Evolutionary conservation across 1,284 basidiomycete genomes (phyloP), one percentile per base, ranked within the genome.

Genomic region (Flammula alnicola): DNA sequence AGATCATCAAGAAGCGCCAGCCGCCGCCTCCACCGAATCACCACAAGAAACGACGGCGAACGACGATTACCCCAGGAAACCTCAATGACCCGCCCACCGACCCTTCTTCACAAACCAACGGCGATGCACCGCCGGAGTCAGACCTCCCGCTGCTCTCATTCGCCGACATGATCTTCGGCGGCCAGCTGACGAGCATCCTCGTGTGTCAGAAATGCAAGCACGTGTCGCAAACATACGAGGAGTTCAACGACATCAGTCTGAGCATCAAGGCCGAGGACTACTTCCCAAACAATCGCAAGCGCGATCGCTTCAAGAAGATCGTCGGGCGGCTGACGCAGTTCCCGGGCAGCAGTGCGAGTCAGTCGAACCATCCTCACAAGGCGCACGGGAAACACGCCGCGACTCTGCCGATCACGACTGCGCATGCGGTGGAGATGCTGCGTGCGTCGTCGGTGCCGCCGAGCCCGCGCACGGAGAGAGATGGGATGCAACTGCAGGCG

Each of bases 161-260:
- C 57, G 81, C 91, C 7, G 93, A 96, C 67, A 88, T 90, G 73
- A 77, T 97, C 46, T 98, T 97, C 62, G 89, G 91, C 44, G 95
- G 95, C 4, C 82, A 84, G 56, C 78, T 97, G 33, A 87, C 92
- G 3, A 91, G 87, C 70, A 88, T 96, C 61, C 87, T 98, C 40
- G 90, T 98, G 3, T 98, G 95, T 68, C 93, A 95, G 63, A 85
- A 86, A 48, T 98, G 95, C 81, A 94, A 95, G 67, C 78, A 92
- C 69, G 80, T 95, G 44, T 95, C 93, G 3, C 87, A 93, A 58
- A 95, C 92, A 9, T 91, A 91, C 63, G 93, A 95, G 68, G 93
- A 95, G 63, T 98, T 98, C 67, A 88, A 91, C 66, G 95, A 97
- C 69, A 84, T 98, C 58, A 93, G 91, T 41, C 76, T 98, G 36